Evolutionary conservation across 164 flowering plant species (phyloP).

Genomic region (Tetrastigma voinierianum): DNA sequence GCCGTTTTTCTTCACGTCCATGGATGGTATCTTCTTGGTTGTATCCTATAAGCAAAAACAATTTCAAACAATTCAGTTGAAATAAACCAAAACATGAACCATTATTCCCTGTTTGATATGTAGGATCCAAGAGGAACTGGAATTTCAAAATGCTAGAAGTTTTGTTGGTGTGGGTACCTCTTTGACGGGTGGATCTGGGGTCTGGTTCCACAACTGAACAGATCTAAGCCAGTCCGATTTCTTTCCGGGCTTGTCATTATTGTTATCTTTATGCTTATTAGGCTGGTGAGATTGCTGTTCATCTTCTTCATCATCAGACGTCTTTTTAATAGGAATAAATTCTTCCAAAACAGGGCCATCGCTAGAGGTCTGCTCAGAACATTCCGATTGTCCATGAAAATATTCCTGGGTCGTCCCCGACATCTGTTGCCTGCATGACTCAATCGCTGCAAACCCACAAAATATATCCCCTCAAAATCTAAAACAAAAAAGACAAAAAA

Average conservation of each 20-base stretch:
- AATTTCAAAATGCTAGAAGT: neutral
- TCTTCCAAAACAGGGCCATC: conserved; percentile 61
- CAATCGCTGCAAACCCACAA: conserved; percentile 50
- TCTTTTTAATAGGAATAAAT: conserved; percentile 60
- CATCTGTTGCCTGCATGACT: conserved; percentile 52
- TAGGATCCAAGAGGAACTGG: too few relatives aligned
- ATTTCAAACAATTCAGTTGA: neutral
- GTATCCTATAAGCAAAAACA: conserved; percentile 22
- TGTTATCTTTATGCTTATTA: conserved; percentile 5
- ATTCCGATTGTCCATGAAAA: conserved; percentile 50
- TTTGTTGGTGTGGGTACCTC: conserved; percentile 24
- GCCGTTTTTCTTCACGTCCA: conserved; percentile 50
- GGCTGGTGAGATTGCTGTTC: conserved; percentile 9
- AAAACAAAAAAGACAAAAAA: conserved; percentile 4
- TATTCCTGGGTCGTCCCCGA: conserved; percentile 34
- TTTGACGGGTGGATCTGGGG: conserved; percentile 47
- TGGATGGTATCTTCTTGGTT: conserved; percentile 22
- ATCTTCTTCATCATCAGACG: conserved; percentile 21
- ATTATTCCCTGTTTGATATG: neutral
- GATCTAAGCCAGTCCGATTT: conserved; percentile 85
- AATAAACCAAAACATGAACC: neutral
- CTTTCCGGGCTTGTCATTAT: conserved; percentile 26
- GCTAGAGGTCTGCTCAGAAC: conserved; percentile 57
- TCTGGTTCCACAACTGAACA: conserved; percentile 74
- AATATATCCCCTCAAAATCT: conserved; percentile 1